Percentiles rank a stretch among this genome's conserved stretches.
Evolutionary conservation across 306 rosid species (phyloP).

Genomic region (Medicago arabica): DNA sequence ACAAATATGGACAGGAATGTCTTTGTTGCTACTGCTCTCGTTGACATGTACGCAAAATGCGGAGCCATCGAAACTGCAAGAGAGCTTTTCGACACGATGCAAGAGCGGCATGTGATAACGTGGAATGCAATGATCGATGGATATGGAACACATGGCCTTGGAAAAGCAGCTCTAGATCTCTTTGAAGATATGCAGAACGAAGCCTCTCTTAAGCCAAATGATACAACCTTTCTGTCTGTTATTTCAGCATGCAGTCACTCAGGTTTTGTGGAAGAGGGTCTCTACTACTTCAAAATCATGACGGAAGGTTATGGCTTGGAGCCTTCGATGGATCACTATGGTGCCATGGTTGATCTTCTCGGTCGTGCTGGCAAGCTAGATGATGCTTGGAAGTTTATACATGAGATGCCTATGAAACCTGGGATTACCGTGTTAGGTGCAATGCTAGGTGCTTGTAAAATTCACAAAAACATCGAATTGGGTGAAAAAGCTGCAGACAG

Average conservation of each 20-base stretch:
- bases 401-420: conserved; percentile 73
- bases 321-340: conserved; percentile 88
- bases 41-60: conserved; percentile 85
- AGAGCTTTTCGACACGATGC: conserved; percentile 72
- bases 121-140: conserved; percentile 97
- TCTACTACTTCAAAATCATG: conserved; percentile 65
- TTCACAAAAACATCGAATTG: conserved; percentile 76
- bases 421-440: conserved; percentile 86
- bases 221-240: conserved; percentile 69
- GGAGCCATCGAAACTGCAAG: conserved; percentile 78
- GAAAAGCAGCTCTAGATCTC: conserved; percentile 66
- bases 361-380: conserved; percentile 79
- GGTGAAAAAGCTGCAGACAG: conserved; percentile 75
- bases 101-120: conserved; percentile 80
- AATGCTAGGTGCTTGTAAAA: conserved; percentile 87
- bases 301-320: conserved; percentile 64
- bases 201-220: conserved; percentile 63
- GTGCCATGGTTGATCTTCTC: conserved; percentile 88
- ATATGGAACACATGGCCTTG: conserved; percentile 89
- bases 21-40: conserved; percentile 79
- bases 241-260: conserved; percentile 91
- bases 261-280: conserved; percentile 83
- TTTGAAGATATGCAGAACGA: conserved; percentile 69
- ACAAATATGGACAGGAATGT: conserved; percentile 69
- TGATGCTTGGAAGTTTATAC: conserved; percentile 87